Evolutionary conservation across 176 grass and related monocot species (phyloP).

Genomic region (Tillandsia leiboldiana): DNA sequence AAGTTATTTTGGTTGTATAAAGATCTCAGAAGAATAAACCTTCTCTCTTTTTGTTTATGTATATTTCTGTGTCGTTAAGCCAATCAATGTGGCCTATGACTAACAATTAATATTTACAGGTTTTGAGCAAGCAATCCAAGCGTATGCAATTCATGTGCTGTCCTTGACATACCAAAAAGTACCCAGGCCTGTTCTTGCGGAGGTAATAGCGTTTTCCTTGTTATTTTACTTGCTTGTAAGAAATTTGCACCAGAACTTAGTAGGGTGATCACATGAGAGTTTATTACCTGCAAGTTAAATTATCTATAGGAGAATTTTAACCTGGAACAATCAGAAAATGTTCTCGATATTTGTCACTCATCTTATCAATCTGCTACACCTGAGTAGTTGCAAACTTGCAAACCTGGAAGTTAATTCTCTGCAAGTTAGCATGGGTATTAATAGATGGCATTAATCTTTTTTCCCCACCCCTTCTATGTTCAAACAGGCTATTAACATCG

Average conservation of each 20-base stretch:
- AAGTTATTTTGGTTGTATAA: no score
- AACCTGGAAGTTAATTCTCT: not conserved
- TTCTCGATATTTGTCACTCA: no score
- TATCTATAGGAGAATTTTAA: no score
- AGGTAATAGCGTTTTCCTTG: conserved; percentile 33
- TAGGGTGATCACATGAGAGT: no score
- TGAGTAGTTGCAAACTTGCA: no score
- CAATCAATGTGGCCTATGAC: not conserved
- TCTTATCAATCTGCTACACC: no score
- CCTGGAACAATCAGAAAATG: no score
- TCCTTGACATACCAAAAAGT: conserved; percentile 98
- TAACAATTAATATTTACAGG: conserved; percentile 22
- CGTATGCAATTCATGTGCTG: conserved; percentile 79
- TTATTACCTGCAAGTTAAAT: no score
- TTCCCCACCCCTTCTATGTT: not conserved
- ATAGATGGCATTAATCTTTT: not conserved
- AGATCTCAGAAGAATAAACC: not conserved
- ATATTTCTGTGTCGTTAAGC: not conserved
- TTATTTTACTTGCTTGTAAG: no score
- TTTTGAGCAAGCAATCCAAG: conserved; percentile 97
- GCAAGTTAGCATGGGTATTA: not conserved
- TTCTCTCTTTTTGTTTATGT: not conserved
- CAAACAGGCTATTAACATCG: conserved; percentile 75
- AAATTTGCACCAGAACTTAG: no score
- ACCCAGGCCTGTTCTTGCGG: conserved; percentile 80